A percentile compares a stretch with the other conserved stretches of the same genome.
These are phyloP conservation scores for Biancaea sappan DNA, from an alignment of 306 rosid genomes.

Conservation along the genomic window DNA sequence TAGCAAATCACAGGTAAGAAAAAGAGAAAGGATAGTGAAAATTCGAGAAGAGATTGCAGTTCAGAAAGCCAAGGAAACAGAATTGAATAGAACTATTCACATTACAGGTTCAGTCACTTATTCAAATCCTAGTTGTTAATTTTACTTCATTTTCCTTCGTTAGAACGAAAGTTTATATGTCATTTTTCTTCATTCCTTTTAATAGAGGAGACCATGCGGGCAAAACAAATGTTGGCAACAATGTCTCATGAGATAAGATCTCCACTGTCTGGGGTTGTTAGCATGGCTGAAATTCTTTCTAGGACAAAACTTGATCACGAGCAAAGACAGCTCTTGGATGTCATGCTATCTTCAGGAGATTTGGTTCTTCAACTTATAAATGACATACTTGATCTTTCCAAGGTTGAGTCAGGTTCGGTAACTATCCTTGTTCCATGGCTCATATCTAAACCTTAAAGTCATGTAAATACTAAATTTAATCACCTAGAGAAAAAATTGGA, in stretches of 20 bases:
- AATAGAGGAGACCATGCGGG: constrained; percentile 96
- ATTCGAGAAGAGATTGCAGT: constrained; percentile 92
- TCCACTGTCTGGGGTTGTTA: constrained; percentile 92
- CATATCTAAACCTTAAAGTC: neutral
- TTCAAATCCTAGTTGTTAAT: constrained; percentile 27
- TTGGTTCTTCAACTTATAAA: constrained; percentile 97
- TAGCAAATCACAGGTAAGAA: constrained; percentile 66
- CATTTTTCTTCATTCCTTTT: constrained; percentile 3
- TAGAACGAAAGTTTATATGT: constrained; percentile 24
- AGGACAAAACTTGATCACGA: constrained; percentile 85
- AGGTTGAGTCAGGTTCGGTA: constrained; percentile 95
- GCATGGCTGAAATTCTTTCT: constrained; percentile 96
- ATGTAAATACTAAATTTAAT: neutral
- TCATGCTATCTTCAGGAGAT: constrained; percentile 98
- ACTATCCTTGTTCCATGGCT: constrained; percentile 15
- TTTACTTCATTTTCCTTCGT: constrained; percentile 15
- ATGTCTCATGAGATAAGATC: constrained; percentile 99
- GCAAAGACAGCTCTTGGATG: constrained; percentile 84
- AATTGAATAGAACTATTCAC: constrained; percentile 93
- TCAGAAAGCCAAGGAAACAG: constrained; percentile 94
- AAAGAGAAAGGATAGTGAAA: constrained; percentile 92
- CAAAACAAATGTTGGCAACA: constrained; percentile 98
- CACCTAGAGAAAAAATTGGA: neutral
- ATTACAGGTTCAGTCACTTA: constrained; percentile 69
- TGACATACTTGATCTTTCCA: constrained; percentile 97